Percentiles rank a stretch among this genome's conserved stretches.
Evolutionary conservation across 768 basidiomycete species (phyloP).

Genomic region (Asterophora parasitica): DNA sequence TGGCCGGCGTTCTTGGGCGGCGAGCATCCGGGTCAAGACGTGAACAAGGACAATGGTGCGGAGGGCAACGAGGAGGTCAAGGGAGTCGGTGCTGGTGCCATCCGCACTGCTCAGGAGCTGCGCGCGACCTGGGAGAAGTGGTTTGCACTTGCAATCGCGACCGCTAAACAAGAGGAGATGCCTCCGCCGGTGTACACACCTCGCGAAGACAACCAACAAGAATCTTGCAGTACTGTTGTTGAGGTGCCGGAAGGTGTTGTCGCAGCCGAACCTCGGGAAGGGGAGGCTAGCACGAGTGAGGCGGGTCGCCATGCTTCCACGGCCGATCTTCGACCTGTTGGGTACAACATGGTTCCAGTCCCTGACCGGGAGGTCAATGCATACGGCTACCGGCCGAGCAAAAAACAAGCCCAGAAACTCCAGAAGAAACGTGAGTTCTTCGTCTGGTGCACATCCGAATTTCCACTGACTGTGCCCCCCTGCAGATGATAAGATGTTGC

Average conservation of each 20-base stretch:
- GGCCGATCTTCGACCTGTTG: conserved; percentile 34
- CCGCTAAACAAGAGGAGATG: conserved; percentile 45
- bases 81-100: conserved; percentile 36
- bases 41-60: conserved; percentile 20
- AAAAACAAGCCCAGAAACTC: conserved; percentile 38
- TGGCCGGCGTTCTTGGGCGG: conserved; percentile 65
- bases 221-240: conserved; percentile 4
- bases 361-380: conserved; percentile 67
- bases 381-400: conserved; percentile 57
- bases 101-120: conserved; percentile 58
- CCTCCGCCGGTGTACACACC: conserved; percentile 77
- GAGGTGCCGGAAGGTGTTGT: conserved; percentile 8
- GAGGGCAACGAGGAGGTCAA: conserved; percentile 31
- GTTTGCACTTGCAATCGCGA: conserved; percentile 51
- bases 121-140: conserved; percentile 74
- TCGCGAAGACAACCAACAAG: conserved; percentile 31
- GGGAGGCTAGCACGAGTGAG: conserved; percentile 4
- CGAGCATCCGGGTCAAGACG: conserved; percentile 26
- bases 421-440: conserved; percentile 64
- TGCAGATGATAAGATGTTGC: conserved; percentile 83
- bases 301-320: conserved; percentile 18
- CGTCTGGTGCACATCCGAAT: neutral
- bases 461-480: conserved; percentile 10
- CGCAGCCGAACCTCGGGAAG: conserved; percentile 11
- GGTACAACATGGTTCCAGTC: conserved; percentile 44